Conservation (phyloP, 1,284 basidiomycete genomes). For the Peniophora sp. region DNA sequence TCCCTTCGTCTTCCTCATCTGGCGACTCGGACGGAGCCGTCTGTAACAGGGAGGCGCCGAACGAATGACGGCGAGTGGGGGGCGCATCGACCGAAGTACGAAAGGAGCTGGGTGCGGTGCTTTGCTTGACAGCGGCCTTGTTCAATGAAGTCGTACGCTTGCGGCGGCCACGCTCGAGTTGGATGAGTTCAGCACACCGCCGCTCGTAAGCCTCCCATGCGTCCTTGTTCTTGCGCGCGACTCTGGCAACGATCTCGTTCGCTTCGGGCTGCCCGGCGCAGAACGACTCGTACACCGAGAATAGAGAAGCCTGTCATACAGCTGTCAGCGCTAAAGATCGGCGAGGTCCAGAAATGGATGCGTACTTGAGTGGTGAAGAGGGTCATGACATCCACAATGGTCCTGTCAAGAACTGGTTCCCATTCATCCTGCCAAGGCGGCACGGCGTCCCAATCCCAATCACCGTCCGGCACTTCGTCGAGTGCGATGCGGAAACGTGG, state of each 20-base stretch:
- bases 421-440: background rate
- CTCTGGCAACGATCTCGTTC: conserved; percentile 58
- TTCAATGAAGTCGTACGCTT: background rate
- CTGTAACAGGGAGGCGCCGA: background rate
- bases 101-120: background rate
- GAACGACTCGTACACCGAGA: conserved; percentile 74
- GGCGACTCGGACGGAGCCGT: background rate
- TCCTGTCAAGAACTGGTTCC: background rate
- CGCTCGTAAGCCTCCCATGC: conserved; percentile 84
- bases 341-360: conserved; percentile 2
- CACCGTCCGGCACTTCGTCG: background rate
- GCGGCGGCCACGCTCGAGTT: background rate
- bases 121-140: no score
- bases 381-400: conserved; percentile 4
- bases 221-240: conserved; percentile 47
- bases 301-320: conserved; percentile 61
- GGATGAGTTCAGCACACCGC: conserved; percentile 30
- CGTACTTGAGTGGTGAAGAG: conserved; percentile 6
- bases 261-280: conserved; percentile 82
- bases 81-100: background rate
- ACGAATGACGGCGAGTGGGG: background rate
- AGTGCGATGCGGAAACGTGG: background rate
- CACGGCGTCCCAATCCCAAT: background rate
- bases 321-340: conserved; percentile 3
- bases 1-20: background rate